These are phyloP conservation scores for Trametes pubescens DNA, from an alignment of 1,284 basidiomycete genomes.

Conservation along the genomic window DNA sequence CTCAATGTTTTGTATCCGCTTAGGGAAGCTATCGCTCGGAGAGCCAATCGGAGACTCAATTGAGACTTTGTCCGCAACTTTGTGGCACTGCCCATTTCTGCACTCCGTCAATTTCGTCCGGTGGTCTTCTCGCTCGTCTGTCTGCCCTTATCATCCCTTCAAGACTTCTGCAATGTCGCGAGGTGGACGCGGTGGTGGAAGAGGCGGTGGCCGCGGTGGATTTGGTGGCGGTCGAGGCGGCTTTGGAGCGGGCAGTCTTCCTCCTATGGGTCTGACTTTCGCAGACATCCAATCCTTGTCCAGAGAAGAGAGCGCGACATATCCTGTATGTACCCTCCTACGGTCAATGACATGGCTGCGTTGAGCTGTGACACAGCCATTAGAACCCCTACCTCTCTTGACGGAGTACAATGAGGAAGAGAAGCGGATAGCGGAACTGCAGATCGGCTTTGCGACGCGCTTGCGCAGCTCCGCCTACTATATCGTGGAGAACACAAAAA, in stretches of 20 bases:
- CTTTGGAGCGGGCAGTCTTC: constrained; percentile 52
- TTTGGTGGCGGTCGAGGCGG: constrained; percentile 54
- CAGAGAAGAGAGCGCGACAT: constrained; percentile 75
- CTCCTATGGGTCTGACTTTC: constrained; percentile 82
- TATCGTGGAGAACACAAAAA: constrained; percentile 73
- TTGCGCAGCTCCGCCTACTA: constrained; percentile 75
- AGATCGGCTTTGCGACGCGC: constrained; percentile 69
- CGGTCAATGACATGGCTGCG: constrained; percentile 10
- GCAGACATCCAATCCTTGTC: constrained; percentile 79
- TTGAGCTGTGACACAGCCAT: constrained; percentile 49
- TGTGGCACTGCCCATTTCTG: constrained; percentile 18
- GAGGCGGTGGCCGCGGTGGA: constrained; percentile 62
- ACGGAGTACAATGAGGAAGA: constrained; percentile 71
- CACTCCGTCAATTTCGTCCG: constrained; percentile 10
- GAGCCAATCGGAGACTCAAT: constrained; percentile 35
- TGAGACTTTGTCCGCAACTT: constrained; percentile 1
- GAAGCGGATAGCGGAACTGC: constrained; percentile 66
- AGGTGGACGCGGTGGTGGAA: constrained; percentile 57
- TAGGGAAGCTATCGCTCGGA: background rate
- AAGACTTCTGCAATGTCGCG: constrained; percentile 59
- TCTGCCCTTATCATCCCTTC: constrained; percentile 1
- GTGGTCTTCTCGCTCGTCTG: constrained; percentile 1
- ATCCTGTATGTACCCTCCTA: constrained; percentile 65
- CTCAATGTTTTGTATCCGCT: constrained; percentile 19
- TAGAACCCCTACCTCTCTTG: constrained; percentile 68